Evolutionary conservation across 2,329 filamentous ascomycete genomes (phyloP).

Genomic region (Pseudopyricularia javanii): DNA sequence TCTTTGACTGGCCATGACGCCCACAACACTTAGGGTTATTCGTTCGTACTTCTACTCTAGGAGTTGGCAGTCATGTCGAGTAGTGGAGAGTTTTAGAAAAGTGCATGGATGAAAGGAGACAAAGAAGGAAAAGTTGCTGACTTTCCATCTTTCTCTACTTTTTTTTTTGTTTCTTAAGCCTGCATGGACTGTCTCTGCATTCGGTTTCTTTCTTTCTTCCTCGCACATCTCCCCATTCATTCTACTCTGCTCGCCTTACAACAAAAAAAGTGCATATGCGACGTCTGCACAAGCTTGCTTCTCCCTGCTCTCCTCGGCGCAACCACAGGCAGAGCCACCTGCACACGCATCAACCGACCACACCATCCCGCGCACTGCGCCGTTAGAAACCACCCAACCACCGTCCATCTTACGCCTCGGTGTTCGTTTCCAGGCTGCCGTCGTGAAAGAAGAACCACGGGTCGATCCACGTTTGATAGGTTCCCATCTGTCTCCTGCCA

Average conservation of each 20-base stretch:
- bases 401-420: neutral
- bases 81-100: neutral
- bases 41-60: too few relatives aligned
- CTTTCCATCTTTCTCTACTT: too few relatives aligned
- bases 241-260: neutral
- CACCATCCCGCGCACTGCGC: neutral
- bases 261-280: too few relatives aligned
- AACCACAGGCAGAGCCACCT: too few relatives aligned
- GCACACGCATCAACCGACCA: neutral
- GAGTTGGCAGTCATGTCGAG: neutral
- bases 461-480: too few relatives aligned
- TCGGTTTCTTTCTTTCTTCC: neutral
- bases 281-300: neutral
- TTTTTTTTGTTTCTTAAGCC: neutral
- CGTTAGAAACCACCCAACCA: neutral
- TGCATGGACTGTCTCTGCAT: neutral
- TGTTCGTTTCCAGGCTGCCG: neutral
- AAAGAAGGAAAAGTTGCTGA: too few relatives aligned
- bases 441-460: neutral
- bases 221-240: neutral
- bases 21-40: too few relatives aligned
- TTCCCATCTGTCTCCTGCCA: too few relatives aligned
- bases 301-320: neutral
- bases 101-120: neutral
- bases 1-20: too few relatives aligned